phyloP scores from a whole-genome alignment of 2,329 filamentous ascomycete genomes.

The Chaetomiaceae sp. region DNA sequence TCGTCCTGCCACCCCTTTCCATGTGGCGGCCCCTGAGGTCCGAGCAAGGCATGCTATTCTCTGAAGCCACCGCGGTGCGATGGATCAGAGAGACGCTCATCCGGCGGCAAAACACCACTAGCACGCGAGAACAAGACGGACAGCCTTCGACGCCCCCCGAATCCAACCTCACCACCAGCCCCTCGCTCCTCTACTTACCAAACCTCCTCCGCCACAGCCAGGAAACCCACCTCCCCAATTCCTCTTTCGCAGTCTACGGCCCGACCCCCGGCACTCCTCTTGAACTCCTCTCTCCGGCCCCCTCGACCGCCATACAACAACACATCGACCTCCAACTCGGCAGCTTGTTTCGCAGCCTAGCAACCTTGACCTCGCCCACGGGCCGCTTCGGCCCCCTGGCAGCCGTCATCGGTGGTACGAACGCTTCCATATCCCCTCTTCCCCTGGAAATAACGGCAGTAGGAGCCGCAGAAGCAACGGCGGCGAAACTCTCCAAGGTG shows the following conservation, averaged over 20 bases:
- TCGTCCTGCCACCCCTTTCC: conserved; percentile 42
- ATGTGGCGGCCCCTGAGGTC: conserved; percentile 43
- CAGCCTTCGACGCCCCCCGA: background rate
- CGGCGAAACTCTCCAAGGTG: background rate
- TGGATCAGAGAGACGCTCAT: conserved; percentile 38
- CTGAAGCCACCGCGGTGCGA: conserved; percentile 42
- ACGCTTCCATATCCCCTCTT: no score
- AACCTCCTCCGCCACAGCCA: conserved; percentile 38
- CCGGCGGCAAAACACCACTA: background rate
- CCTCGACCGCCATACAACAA: conserved; percentile 35
- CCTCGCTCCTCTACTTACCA: conserved; percentile 37
- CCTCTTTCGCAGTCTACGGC: conserved; percentile 42
- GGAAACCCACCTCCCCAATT: conserved; percentile 26
- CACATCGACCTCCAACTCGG: conserved; percentile 46
- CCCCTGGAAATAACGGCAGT: no score
- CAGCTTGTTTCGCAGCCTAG: conserved; percentile 42
- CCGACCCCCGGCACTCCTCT: conserved; percentile 38
- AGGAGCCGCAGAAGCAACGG: background rate
- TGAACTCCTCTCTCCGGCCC: conserved; percentile 32
- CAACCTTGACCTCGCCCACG: conserved; percentile 41
- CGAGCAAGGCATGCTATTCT: conserved; percentile 41
- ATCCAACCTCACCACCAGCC: conserved; percentile 3
- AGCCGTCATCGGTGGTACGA: conserved; percentile 32
- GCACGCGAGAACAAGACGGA: background rate
- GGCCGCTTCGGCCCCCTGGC: conserved; percentile 45